A percentile compares a stretch with the other conserved stretches of the same genome.
phyloP scores from a whole-genome alignment of 768 basidiomycete genomes.

The Leucosporidium creatinivorum region DNA sequence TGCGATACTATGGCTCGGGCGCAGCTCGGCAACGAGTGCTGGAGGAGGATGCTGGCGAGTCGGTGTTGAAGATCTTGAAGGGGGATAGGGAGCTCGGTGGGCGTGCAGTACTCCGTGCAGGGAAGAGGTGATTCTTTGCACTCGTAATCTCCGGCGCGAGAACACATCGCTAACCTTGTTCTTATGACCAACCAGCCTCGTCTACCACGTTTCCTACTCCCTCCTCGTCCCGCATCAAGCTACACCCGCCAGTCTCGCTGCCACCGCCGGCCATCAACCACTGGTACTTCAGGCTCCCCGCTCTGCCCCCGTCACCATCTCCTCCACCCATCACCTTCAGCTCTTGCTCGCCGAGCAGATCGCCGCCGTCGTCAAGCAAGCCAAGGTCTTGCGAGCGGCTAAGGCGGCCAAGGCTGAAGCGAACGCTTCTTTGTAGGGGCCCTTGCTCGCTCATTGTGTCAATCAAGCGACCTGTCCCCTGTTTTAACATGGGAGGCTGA shows the following conservation, averaged over 20 bases:
- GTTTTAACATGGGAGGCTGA: no score
- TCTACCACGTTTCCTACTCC: slow-evolving; percentile 19
- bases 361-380: no score
- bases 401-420: no score
- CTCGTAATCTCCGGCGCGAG: no score
- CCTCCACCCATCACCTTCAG: no score
- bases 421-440: no score
- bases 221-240: slow-evolving; percentile 8
- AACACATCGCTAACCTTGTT: not conserved
- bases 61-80: not conserved
- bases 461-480: no score
- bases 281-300: slow-evolving; percentile 13
- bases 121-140: not conserved
- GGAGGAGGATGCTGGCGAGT: not conserved
- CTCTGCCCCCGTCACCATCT: slow-evolving; percentile 5
- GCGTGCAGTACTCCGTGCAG: slow-evolving; percentile 6
- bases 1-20: not conserved
- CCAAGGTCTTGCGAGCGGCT: no score
- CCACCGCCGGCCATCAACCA: not conserved
- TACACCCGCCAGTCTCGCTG: not conserved
- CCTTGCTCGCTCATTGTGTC: no score
- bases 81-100: slow-evolving; percentile 22
- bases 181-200: not conserved
- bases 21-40: slow-evolving; percentile 1
- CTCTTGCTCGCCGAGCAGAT: no score